Base-by-base conservation (phyloP, 805 yeast species). In the Danielozyma ontarioensis region DNA sequence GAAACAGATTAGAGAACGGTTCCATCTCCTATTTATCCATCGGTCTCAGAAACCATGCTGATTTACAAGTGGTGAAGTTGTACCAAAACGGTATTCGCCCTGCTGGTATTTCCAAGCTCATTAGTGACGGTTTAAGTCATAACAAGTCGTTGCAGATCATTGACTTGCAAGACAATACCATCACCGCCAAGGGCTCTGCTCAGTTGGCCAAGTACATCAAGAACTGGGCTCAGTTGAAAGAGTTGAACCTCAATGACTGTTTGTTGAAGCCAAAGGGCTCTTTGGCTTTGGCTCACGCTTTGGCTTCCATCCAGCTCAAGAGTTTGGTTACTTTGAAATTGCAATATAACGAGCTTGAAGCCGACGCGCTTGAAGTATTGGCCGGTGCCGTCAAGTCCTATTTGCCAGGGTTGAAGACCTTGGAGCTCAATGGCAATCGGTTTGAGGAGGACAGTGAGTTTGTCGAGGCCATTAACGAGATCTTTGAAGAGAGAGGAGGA, bases 1-100 rank as follows among this genome's bases (percentile, higher is more conserved):
- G 99, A 64, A 93, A 93, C 63, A 83, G 99, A 62, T 74, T 93
- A 45, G 99, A 93, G 59, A 88, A 88, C 57, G 98, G 97, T 3
- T 88, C 97, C 4, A 76, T 87, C 59, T 78, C 79, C 48, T 82
- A 83, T 44, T 74, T 95, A 63, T 78, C 97, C 7, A 68, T 85
- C 36, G 96, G 95, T 39, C 72, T 93, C 46, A 82, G 83, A 55
- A 80, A 82, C 33, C 96, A 93, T 58, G 70, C 74, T 27, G 75
- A 78, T 33, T 69, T 89, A 53, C 76, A 83, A 57, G 76, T 70
- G 38, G 77, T 89, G 23, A 79, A 83, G 55, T 70, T 93, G 45
- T 90, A 87, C 55, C 99, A 93, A 65, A 93, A 93, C 58, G 99
- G 99, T 55, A 93, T 93, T 44, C 80, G 99, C 62, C 97, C 95